phyloP scores from a whole-genome alignment of 805 yeast genomes.

The Pichia insulana region DNA sequence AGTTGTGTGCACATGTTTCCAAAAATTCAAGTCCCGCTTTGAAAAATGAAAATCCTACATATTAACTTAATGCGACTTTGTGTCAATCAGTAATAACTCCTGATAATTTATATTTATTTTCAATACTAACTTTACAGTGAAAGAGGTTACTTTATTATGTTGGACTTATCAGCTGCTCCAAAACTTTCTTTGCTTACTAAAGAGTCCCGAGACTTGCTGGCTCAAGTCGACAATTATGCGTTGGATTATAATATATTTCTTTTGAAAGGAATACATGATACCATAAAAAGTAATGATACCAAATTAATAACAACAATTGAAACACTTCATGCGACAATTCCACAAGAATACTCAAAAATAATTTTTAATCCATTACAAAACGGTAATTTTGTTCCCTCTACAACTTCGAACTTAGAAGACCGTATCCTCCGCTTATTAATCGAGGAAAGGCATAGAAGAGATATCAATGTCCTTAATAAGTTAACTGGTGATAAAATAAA shows the following conservation, averaged over 20 bases:
- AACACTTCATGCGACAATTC: constrained; percentile 16
- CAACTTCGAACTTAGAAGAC: constrained; percentile 28
- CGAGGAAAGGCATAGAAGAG: constrained; percentile 30
- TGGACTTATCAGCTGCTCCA: neutral
- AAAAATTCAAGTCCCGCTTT: too few relatives aligned
- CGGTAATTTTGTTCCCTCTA: constrained; percentile 18
- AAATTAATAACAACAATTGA: constrained; percentile 19
- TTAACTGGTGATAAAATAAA: constrained; percentile 16
- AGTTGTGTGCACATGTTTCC: too few relatives aligned
- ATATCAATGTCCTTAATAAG: constrained; percentile 22
- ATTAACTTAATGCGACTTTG: too few relatives aligned
- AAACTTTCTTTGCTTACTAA: constrained; percentile 10
- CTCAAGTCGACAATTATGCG: constrained; percentile 28
- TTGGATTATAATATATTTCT: constrained; percentile 32
- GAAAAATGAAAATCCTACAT: too few relatives aligned
- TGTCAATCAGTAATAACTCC: too few relatives aligned
- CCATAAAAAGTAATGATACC: constrained; percentile 15
- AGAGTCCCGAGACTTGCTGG: constrained; percentile 13
- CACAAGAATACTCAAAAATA: constrained; percentile 18
- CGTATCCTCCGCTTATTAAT: constrained; percentile 26
- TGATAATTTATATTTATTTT: too few relatives aligned
- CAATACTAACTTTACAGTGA: too few relatives aligned
- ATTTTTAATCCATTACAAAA: constrained; percentile 18
- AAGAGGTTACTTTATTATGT: neutral
- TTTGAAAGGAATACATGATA: constrained; percentile 24